Evolutionary conservation across 179 eudicot genomes (phyloP), one percentile per base, ranked within the genome.

Genomic region (Corrigiola litoralis): DNA sequence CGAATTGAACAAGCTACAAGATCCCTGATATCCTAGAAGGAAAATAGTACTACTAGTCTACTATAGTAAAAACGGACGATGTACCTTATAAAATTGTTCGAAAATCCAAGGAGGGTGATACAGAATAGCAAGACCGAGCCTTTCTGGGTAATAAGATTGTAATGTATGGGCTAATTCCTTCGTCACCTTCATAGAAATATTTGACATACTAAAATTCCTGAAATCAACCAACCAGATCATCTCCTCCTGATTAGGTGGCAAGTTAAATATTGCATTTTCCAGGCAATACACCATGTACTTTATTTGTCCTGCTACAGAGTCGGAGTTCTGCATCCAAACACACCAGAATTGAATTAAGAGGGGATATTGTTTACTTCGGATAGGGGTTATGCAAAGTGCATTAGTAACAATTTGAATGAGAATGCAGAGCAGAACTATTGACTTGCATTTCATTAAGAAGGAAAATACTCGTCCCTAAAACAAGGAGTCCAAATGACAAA

Each of bases 221-320:
- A 88, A 94, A 72, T 90, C 99, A 17, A 94, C 75, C 80, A 94
- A 72, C 97, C 99, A 94, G 55, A 87, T 77, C 90, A 91, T 91
- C 82, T 88, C 83, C 78, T 91, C 97, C 59, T 84, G 89, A 69
- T 75, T 66, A 36, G 72, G 51, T 41, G 96, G 88, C 71, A 94
- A 80, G 81, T 86, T 79, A 53, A 80, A 61, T 46, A 94, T 78
- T 20, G 99, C 96, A 57, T 90, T 88, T 75, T 90, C 97, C 87
- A 94, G 77, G 81, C 94, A 86, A 65, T 94, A 94, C 18, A 94
- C 99, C 58, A 90, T 74, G 66, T 90, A 80, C 53, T 72, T 94
- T 25, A 94, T 94, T 76, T 88, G 97, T 9, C 78, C 86, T 63
- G 79, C 71, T 21, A 69, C 60, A 23, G 90, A 83, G 80, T 81